Evolutionary conservation across 129 eudicot species (phyloP), one percentile per base, ranked within the genome.

Genomic region (Flaveria ramosissima): DNA sequence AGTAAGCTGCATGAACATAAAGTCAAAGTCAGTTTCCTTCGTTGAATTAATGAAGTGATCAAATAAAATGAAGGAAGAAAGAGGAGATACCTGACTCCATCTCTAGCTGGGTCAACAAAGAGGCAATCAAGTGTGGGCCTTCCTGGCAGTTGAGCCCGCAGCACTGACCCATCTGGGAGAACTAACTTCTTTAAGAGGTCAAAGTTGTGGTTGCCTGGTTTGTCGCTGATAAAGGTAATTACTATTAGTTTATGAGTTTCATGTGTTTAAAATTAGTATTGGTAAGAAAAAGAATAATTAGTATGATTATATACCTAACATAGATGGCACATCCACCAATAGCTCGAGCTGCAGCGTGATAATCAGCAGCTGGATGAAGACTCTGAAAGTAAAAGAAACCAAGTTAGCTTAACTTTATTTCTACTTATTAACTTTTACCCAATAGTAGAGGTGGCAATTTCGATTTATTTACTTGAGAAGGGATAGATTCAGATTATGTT

Each of bases 91-190:
- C 97, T 93, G 50, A 57, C 83, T 62, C 98, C 98, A 45, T 94
- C 98, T 86, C 96, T 82, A 43, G 97, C 96, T n/a, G 98, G 98
- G 81, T 93, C 98, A 48, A 50, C 81, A 76, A 93, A 91, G 53
- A 94, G 96, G 78, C 97, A 94, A 73, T 94, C 98, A 2, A 79
- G 73, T 39, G 98, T 94, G 0, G 98, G 98, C 36, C 98, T 83
- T 51, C 97, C 97, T 13, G 97, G 96, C 67, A 91, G 78, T 78
- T 80, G 85, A 43, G 98, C 93, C 46, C 98, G 96, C 32, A 94
- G 93, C 17, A 94, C 90, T 62, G 98, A 94, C 43, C 98, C 98
- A 66, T 94, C 97, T 9, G 98, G 98, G 42, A 94, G 93, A 26
- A 94, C 93, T 81, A 93, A 73, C 81, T 89, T 93, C 86, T 76